Percentiles rank a stretch among this genome's conserved stretches.
phyloP scores from a whole-genome alignment of 345 rosid species.

The Hypericum androsaemum region DNA sequence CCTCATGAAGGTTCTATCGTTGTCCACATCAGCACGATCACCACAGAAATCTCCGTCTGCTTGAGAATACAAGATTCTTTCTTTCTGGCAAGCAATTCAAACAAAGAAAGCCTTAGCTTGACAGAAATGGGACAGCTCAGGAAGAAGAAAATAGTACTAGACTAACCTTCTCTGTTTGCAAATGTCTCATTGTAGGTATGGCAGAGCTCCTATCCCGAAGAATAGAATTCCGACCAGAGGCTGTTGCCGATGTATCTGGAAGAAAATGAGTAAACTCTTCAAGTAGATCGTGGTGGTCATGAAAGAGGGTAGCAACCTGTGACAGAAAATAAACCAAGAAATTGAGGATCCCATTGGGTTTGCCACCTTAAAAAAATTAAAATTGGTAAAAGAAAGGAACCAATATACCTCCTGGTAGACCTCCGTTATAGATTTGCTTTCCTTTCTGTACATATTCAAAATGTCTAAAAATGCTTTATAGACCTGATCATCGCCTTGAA shows the following conservation, averaged over 20 bases:
- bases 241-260: slow-evolving; percentile 70
- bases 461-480: slow-evolving; percentile 24
- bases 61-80: slow-evolving; percentile 39
- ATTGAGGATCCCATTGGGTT: slow-evolving; percentile 2
- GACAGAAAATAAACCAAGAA: slow-evolving; percentile 9
- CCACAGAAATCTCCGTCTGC: slow-evolving; percentile 45
- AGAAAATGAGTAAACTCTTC: slow-evolving; percentile 82
- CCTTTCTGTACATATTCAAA: slow-evolving; percentile 29
- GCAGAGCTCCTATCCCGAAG: slow-evolving; percentile 56
- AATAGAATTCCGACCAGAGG: slow-evolving; percentile 43
- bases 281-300: slow-evolving; percentile 82
- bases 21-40: slow-evolving; percentile 52
- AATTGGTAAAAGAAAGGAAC: slow-evolving; percentile 6
- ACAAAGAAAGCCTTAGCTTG: slow-evolving; percentile 22
- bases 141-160: slow-evolving; percentile 9
- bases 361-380: too few relatives aligned
- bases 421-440: slow-evolving; percentile 25
- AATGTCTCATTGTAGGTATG: slow-evolving; percentile 41
- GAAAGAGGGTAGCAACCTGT: slow-evolving; percentile 81
- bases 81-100: slow-evolving; percentile 47
- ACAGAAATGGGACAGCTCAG: slow-evolving; percentile 2
- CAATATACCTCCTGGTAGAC: slow-evolving; percentile 25
- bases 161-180: slow-evolving; percentile 62
- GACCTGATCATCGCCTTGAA: slow-evolving; percentile 22
- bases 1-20: slow-evolving; percentile 40